Evolutionary conservation across 2,329 filamentous ascomycete genomes (phyloP).

Genomic region (Pseudopithomyces maydicus): DNA sequence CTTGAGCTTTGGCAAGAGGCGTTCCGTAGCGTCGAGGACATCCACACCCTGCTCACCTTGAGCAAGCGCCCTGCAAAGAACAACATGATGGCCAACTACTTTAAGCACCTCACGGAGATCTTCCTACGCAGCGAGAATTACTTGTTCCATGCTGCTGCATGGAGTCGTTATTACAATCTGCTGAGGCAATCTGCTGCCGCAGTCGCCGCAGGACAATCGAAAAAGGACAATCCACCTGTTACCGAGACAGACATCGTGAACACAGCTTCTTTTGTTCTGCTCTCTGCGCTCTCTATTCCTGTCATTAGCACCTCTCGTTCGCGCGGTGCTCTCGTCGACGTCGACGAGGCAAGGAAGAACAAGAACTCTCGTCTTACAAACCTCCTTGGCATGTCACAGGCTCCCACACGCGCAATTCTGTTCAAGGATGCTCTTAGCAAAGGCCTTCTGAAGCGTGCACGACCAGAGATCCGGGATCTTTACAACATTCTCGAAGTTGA

Average conservation of each 20-base stretch:
- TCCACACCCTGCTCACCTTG: slow-evolving; percentile 93
- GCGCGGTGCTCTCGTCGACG: slow-evolving; percentile 92
- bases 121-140: slow-evolving; percentile 99
- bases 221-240: slow-evolving; percentile 91
- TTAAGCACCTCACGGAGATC: slow-evolving; percentile 97
- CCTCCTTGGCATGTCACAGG: slow-evolving; percentile 87
- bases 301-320: slow-evolving; percentile 99
- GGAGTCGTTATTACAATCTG: slow-evolving; percentile 96
- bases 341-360: slow-evolving; percentile 96
- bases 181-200: slow-evolving; percentile 87
- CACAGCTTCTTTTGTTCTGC: slow-evolving; percentile 91
- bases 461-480: slow-evolving; percentile 92
- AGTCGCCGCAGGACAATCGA: slow-evolving; percentile 83
- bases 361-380: slow-evolving; percentile 98
- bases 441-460: slow-evolving; percentile 87
- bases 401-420: slow-evolving; percentile 84
- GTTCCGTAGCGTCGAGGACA: slow-evolving; percentile 98
- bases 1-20: slow-evolving; percentile 99
- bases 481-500: slow-evolving; percentile 99
- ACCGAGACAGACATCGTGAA: slow-evolving; percentile 90
- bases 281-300: slow-evolving; percentile 95
- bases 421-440: slow-evolving; percentile 98
- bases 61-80: slow-evolving; percentile 99
- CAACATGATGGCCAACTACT: slow-evolving; percentile 99
- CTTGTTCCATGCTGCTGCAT: slow-evolving; percentile 96